Conservation (phyloP, 257 asterid genomes). For the Henckelia pumila region DNA sequence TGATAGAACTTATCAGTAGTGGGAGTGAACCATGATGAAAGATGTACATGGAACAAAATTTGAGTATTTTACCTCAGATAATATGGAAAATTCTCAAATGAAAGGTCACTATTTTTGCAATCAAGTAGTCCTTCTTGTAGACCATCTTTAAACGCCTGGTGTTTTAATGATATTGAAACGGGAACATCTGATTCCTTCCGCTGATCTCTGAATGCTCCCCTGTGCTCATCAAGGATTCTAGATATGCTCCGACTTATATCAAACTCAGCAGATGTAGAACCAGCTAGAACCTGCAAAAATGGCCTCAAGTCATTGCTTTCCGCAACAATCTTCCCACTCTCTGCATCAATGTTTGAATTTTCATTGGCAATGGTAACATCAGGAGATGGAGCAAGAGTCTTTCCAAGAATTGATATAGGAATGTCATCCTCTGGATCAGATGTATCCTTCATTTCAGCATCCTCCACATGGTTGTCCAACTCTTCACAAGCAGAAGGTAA, state of each 20-base stretch:
- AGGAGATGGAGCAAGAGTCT: constrained; percentile 44
- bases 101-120: constrained; percentile 55
- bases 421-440: constrained; percentile 46
- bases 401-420: constrained; percentile 39
- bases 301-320: constrained; percentile 57
- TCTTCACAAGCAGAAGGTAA: constrained; percentile 61
- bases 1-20: background rate
- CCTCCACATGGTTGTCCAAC: constrained; percentile 45
- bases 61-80: constrained; percentile 63
- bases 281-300: constrained; percentile 42
- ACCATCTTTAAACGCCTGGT: constrained; percentile 66
- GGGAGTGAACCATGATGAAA: constrained; percentile 11
- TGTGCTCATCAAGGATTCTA: constrained; percentile 50
- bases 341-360: constrained; percentile 47
- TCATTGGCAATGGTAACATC: constrained; percentile 37
- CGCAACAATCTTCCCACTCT: constrained; percentile 45
- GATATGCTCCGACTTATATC: constrained; percentile 53
- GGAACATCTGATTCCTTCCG: constrained; percentile 58
- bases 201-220: constrained; percentile 49
- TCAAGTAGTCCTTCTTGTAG: constrained; percentile 60
- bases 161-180: constrained; percentile 53
- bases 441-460: constrained; percentile 58
- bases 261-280: constrained; percentile 52
- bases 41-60: constrained; percentile 5
- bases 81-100: constrained; percentile 82